A percentile compares a stretch with the other conserved stretches of the same genome.
Evolutionary conservation across 179 eudicot species (phyloP).

Genomic region (Nepenthes alata): DNA sequence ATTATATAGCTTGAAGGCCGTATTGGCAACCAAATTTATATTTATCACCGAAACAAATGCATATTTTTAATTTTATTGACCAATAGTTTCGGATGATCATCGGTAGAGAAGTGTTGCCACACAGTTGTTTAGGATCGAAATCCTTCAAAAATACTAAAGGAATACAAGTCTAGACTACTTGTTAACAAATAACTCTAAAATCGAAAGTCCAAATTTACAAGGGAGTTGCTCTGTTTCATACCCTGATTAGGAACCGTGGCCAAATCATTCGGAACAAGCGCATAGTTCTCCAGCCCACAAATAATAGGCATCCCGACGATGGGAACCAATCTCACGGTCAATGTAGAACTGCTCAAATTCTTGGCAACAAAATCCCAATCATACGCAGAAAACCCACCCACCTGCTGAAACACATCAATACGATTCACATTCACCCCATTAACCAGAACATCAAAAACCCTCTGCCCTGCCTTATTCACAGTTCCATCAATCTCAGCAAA

Average conservation of each 20-base stretch:
- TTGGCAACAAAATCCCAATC: slow-evolving; percentile 53
- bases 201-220: too few species aligned
- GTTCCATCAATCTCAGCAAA: slow-evolving; percentile 76
- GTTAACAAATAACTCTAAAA: too few species aligned
- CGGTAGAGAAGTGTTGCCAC: too few species aligned
- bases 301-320: slow-evolving; percentile 63
- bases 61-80: too few species aligned
- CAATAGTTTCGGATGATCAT: too few species aligned
- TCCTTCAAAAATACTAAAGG: too few species aligned
- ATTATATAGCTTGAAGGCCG: too few species aligned
- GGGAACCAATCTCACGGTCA: slow-evolving; percentile 62
- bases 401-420: slow-evolving; percentile 60
- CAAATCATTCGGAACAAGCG: slow-evolving; percentile 81
- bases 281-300: slow-evolving; percentile 86
- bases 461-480: slow-evolving; percentile 58
- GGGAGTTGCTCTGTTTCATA: slow-evolving; percentile 7
- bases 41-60: too few species aligned
- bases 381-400: slow-evolving; percentile 68
- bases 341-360: slow-evolving; percentile 55
- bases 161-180: too few species aligned
- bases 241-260: slow-evolving; percentile 84
- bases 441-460: slow-evolving; percentile 73
- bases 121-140: too few species aligned
- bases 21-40: too few species aligned
- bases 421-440: slow-evolving; percentile 66